Conservation (phyloP, 768 basidiomycete species). For the Rhodocollybia butyracea region DNA sequence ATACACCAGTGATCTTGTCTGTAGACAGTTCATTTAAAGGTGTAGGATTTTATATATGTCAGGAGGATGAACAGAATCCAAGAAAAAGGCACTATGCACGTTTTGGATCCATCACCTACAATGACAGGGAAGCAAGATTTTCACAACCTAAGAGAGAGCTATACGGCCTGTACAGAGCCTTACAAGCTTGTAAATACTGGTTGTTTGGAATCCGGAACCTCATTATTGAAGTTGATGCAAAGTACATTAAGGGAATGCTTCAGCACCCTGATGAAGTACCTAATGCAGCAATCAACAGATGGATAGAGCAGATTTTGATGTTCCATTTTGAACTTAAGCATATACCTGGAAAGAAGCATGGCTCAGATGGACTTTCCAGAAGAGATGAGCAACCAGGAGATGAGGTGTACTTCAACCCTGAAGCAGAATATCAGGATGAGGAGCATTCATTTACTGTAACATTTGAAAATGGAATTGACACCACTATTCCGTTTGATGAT, state of each 20-base stretch:
- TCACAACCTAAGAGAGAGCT: too few relatives aligned
- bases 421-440: background rate
- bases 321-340: slow-evolving; percentile 37
- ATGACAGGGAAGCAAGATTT: too few relatives aligned
- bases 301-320: slow-evolving; percentile 36
- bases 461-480: background rate
- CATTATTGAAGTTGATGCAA: too few relatives aligned
- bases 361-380: slow-evolving; percentile 35
- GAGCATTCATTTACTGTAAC: background rate
- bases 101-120: too few relatives aligned
- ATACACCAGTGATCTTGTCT: too few relatives aligned
- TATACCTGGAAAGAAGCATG: slow-evolving; percentile 28
- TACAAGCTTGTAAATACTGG: too few relatives aligned
- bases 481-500: background rate
- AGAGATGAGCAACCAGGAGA: slow-evolving; percentile 5
- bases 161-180: too few relatives aligned
- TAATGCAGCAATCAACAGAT: slow-evolving; percentile 34
- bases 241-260: slow-evolving; percentile 40
- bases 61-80: too few relatives aligned
- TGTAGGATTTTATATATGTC: too few relatives aligned
- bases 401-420: background rate
- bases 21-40: too few relatives aligned
- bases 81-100: too few relatives aligned
- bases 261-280: slow-evolving; percentile 36
- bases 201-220: too few relatives aligned